Base-by-base conservation (phyloP, 805 yeast genomes). In the Yarrowia deformans region DNA sequence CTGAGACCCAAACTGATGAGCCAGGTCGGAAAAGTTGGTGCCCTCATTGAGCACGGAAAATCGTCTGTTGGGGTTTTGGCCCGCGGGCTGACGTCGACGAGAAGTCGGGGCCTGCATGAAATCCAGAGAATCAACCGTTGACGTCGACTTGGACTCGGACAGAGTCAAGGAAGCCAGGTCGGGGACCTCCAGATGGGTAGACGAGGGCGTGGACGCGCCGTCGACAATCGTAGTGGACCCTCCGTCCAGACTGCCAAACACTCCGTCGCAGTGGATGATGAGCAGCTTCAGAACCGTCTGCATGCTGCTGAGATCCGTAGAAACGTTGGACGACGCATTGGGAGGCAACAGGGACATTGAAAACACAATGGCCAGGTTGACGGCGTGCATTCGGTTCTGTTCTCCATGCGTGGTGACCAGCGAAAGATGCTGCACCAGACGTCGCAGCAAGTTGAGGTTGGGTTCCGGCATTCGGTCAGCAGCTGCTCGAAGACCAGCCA, bases 351-450 rank as follows among this genome's bases (percentile, higher is more conserved):
- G 84, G 77, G 88, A 85, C 87, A 87, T 87, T 5, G 89, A 83
- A 74, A 94, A 89, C 8, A 94, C 97, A 69, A 96, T 94, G 5
- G 97, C 97, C 74, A 94, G 80, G 76, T 94, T 94, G 1, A 92
- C 88, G 2, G 97, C 86, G 69, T 89, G 91, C 98, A 94, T 94
- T 76, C 88, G 88, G 79, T 94, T 94, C 58, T 79, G 80, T 12
- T 85, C 87, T 55, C 88, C 87, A 74, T 87, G 87, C 70, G 84
- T 84, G 68, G 90, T 88, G 32, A 94, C 88, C 72, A 83, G 84
- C 72, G 84, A 82, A 80, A 93, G 83, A 79, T 93, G 98, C 52
- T 82, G 79, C 46, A 90, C 82, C 68, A 94, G 81, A 61, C 90
- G 79, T 74, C 86, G 86, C 76, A 94, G 81, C 9, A 94, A 83